Base-by-base conservation (phyloP, 1,284 basidiomycete species). In the Ganoderma leucocontextum region DNA sequence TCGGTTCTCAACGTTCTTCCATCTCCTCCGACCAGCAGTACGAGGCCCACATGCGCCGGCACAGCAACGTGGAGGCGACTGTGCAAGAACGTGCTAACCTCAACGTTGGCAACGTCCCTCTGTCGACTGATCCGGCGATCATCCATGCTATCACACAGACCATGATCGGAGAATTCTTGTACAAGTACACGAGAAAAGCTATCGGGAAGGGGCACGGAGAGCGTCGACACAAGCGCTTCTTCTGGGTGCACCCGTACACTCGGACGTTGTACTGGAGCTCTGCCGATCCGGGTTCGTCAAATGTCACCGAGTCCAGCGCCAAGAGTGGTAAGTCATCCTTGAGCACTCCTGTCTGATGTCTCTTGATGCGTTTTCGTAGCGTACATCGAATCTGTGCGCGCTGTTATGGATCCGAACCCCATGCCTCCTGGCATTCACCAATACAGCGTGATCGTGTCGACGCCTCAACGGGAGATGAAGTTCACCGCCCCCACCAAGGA, bases 161-260 rank as follows among this genome's bases (percentile, higher is more conserved):
- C 29, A 99, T 99, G 97, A 99, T 99, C 74, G 97, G 97, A 72
- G 97, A 99, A 85, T 99, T 96, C 82, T 82, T 99, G 82, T 95
- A 94, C 89, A 99, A 99, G 86, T 99, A 99, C 82, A 98, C 96
- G 12, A 89, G 97, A 65, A 89, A 91, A 70, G 83, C 94, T n/a
- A 90, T 99, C 75, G 95, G 96, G 38, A 95, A 95, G 78, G 96
- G 95, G 9, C 88, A 96, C 78, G 95, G 95, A 36, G 95, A 96
- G 79, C 92, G 91, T 79, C 86, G 97, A 63, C 98, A 99, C 82
- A 92, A 90, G 79, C 88, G 98, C 47, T 99, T 98, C 91, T 98
- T 99, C 87, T 99, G 98, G 97, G 91, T 99, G 17, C 97, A 99
- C 81, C 98, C 98, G 35, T 99, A 99, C 80, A 99, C 96, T 62